Evolutionary conservation across 108 stramenopile species (phyloP), one percentile per base, ranked within the genome.

Genomic region (Cyclotella cryptica): DNA sequence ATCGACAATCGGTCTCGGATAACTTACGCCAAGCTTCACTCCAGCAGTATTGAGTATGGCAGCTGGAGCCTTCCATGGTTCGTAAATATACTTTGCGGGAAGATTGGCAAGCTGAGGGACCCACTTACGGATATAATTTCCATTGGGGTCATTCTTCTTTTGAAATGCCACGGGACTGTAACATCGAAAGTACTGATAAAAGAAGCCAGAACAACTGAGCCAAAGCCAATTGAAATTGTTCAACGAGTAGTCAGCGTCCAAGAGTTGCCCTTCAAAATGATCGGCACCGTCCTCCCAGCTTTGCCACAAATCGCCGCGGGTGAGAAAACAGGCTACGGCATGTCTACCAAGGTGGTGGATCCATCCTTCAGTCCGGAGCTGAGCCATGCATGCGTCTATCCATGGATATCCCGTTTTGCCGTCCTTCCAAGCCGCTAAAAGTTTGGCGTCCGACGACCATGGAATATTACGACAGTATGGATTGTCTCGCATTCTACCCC

Each of bases 211-310:
- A 60, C 97, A 97, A 24, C 84, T 85, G 24, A 99, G 84, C 97
- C 98, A 98, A 69, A 94, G 84, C 98, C 98, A 98, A 75, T 98
- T 99, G 86, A 94, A 97, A 35, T 88, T 92, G 84, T 99, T 99
- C 47, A 99, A 45, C 10, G 88, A 75, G 79, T 94, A 98, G 77
- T 99, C 98, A 0, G 97, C 96, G 78, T 99, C 98, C 10, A 99
- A 47, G 7, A 99, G 90, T 45, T 92, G 62, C 14, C 78, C 79
- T 63, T 96, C 96, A 71, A 97, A 97, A 53, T 84, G 83, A 24
- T 78, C 69, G 10, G 96, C 96, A 0, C 98, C 99, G 53, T 87
- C 80, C 68, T 98, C 98, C 99, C 99, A 99, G 72, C 84, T 88
- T 71, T 94, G 92, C 86, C 88, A 99, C 35, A 98, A 76, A 81